Conservation (phyloP, 2,329 filamentous ascomycete genomes). For the Aspergillus hiratsukae region DNA sequence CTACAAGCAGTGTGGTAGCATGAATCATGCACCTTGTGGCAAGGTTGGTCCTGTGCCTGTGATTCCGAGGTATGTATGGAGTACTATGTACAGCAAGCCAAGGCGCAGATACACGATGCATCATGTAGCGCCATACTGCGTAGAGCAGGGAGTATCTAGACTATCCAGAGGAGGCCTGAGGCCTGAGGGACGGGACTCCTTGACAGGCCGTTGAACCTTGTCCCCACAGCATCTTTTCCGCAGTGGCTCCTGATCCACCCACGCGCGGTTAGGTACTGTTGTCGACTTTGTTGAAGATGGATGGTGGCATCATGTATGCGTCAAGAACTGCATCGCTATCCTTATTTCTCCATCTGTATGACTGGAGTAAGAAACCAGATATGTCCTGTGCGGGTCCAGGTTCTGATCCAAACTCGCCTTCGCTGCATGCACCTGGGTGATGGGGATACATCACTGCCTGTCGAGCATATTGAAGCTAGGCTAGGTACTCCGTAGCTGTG, state of each 20-base stretch:
- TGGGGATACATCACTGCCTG: neutral
- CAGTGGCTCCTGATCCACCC: neutral
- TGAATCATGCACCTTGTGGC: neutral
- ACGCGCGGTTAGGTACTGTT: neutral
- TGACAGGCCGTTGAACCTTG: neutral
- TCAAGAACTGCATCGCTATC: neutral
- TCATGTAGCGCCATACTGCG: neutral
- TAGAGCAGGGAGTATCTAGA: neutral
- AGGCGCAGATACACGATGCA: neutral
- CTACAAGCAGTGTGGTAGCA: neutral
- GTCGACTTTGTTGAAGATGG: no score
- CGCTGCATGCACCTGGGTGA: neutral
- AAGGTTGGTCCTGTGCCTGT: neutral
- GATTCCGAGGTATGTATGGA: neutral
- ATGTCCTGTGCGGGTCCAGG: neutral
- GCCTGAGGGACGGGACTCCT: neutral
- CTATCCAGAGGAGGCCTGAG: neutral
- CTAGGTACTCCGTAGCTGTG: no score
- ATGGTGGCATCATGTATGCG: neutral
- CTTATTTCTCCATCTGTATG: no score
- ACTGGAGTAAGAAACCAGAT: neutral
- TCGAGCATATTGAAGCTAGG: neutral
- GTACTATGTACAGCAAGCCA: neutral
- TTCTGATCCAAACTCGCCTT: neutral
- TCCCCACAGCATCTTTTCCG: neutral